Base-by-base conservation (phyloP, 2,329 filamentous ascomycete genomes). In the Cercospora berteroae region DNA sequence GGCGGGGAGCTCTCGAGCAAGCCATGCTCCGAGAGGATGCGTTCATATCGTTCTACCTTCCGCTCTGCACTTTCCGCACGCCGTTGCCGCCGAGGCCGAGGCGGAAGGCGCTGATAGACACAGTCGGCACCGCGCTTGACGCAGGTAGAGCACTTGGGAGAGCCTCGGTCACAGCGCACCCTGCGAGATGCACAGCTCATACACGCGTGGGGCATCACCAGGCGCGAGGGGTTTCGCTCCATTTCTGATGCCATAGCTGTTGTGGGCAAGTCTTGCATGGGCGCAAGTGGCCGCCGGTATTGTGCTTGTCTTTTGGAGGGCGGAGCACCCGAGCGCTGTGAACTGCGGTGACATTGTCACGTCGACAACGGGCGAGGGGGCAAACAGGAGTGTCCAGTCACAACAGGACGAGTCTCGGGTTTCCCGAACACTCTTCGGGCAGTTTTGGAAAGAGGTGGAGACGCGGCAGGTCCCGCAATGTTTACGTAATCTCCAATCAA, bases 11-110 rank as follows among this genome's bases (percentile, higher is more conserved):
- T 23, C 42, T 62, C 63, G 9, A 79, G 70, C 18, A 80, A 64
- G 4, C 74, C 75, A 59, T 81, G 70, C n/a, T 77, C 62, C 0
- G 67, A 65, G n/a, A 81, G 69, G 8, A 80, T 76, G 18, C 71
- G 67, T 67, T 82, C 80, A 60, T 81, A 81, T 9, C 71, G 74
- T 5, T 74, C 76, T 2, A 80, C 71, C 31, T 70, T 73, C 58
- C 80, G 76, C n/a, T 71, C 50, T 16, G 73, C 25, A 13, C 69
- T 66, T 58, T 67, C 59, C 23, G 48, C 23, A 20, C 75, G 76
- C 56, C 76, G 71, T 69, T 79, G 81, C 23, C 78, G 73, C 55
- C 72, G 70, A 5, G 78, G 78, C 12, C 48, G 5, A 1, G 79
- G 76, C 5, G 68, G 71, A 1, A 78, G 80, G 10, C 75, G 73